phyloP scores from a whole-genome alignment of 495 filamentous ascomycete genomes.

The Aspergillus nidulans region DNA sequence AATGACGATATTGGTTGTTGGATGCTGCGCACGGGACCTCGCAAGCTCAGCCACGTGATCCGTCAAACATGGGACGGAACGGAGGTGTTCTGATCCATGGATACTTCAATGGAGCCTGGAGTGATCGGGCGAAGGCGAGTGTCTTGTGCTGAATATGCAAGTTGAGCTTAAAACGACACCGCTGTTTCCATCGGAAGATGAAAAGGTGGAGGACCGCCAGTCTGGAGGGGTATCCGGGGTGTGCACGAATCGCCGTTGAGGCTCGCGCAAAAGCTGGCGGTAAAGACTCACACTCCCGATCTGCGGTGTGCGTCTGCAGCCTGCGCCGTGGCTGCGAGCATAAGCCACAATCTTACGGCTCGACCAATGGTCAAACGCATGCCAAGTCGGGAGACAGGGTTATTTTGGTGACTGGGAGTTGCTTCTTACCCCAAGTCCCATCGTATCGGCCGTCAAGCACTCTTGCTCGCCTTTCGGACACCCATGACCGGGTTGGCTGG shows the following conservation, averaged over 20 bases:
- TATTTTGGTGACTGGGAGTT: background rate
- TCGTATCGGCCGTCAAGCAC: background rate
- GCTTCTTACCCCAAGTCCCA: background rate
- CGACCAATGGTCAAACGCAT: background rate
- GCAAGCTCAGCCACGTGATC: constrained; percentile 1
- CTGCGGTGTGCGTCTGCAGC: background rate
- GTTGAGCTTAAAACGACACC: background rate
- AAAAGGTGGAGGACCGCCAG: constrained; percentile 2
- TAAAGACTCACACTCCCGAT: constrained; percentile 1
- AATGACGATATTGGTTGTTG: background rate
- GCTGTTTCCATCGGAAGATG: background rate
- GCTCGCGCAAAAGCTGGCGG: constrained; percentile 1
- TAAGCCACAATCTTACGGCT: constrained; percentile 1
- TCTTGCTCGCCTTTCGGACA: background rate
- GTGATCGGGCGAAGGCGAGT: background rate
- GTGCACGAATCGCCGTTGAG: background rate
- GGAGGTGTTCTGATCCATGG: background rate
- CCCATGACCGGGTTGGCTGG: background rate
- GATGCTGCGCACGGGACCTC: background rate
- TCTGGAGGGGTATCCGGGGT: background rate
- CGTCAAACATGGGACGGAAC: background rate
- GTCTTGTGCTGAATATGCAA: background rate
- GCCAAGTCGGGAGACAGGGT: constrained; percentile 1
- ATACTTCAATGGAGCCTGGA: background rate
- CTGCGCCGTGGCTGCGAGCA: constrained; percentile 1